phyloP scores from a whole-genome alignment of 1,284 basidiomycete genomes.

The Puccinia sorghi region DNA sequence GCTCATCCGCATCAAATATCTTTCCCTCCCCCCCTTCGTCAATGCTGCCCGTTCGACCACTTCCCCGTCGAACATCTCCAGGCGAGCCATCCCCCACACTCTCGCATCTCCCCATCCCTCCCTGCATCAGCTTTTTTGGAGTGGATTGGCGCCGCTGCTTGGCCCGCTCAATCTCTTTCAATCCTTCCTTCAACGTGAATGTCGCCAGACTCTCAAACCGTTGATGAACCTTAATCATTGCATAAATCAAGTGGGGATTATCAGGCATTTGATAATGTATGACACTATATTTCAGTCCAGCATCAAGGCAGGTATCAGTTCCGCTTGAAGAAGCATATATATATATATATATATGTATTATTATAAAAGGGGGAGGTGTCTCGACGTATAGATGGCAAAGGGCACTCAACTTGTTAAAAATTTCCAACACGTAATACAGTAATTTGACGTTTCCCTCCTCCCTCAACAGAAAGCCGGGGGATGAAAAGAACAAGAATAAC shows the following conservation, averaged over 20 bases:
- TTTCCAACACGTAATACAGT: slow-evolving; percentile 42
- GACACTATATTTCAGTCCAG: slow-evolving; percentile 22
- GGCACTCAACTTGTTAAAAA: slow-evolving; percentile 44
- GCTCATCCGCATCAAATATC: slow-evolving; percentile 19
- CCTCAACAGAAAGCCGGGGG: slow-evolving; percentile 28
- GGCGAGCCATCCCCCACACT: neutral
- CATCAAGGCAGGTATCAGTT: neutral
- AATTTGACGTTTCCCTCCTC: slow-evolving; percentile 38
- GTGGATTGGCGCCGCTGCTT: slow-evolving; percentile 2
- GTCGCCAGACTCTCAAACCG: slow-evolving; percentile 39
- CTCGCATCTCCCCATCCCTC: neutral
- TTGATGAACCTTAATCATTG: slow-evolving; percentile 39
- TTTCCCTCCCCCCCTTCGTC: neutral
- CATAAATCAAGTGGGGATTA: slow-evolving; percentile 47
- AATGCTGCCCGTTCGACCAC: neutral
- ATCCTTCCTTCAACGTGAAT: slow-evolving; percentile 39
- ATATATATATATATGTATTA: neutral
- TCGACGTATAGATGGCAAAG: no score
- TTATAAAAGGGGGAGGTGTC: no score
- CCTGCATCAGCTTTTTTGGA: no score
- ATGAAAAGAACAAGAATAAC: slow-evolving; percentile 30
- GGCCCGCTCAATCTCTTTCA: slow-evolving; percentile 36
- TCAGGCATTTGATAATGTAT: slow-evolving; percentile 48
- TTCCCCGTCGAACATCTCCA: slow-evolving; percentile 1
- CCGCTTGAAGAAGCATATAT: neutral